Conservation (phyloP, 305 asterid genomes). For the Solanum chacoense region DNA sequence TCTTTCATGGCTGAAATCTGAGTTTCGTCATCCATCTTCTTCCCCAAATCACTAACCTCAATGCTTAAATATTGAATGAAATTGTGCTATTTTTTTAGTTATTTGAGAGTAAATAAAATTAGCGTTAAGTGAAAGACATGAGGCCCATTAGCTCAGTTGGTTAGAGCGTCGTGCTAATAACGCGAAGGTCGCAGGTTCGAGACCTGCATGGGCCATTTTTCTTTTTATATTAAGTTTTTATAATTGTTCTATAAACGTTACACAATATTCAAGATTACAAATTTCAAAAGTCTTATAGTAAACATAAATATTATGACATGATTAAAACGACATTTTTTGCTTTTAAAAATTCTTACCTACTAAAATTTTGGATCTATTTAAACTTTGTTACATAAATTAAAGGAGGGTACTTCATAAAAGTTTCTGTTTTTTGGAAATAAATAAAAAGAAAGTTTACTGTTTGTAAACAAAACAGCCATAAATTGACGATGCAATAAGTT, state of each 20-base stretch:
- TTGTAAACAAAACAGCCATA: background rate
- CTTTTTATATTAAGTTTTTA: background rate
- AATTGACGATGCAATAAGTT: background rate
- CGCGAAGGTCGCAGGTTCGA: constrained; percentile 78
- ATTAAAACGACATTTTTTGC: too few species aligned
- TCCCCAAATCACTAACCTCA: background rate
- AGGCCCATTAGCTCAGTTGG: constrained; percentile 64
- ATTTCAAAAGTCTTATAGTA: too few species aligned
- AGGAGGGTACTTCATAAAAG: background rate
- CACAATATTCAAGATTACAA: background rate
- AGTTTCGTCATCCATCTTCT: background rate
- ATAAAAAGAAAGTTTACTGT: background rate
- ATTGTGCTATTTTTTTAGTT: background rate
- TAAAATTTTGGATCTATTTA: background rate
- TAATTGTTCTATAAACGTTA: too few species aligned
- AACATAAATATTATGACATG: background rate
- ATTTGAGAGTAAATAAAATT: fast-evolving
- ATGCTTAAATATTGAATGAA: too few species aligned
- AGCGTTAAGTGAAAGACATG: background rate
- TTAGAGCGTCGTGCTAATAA: constrained; percentile 81
- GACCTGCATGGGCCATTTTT: constrained; percentile 41
- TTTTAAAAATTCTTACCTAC: background rate
- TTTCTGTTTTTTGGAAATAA: too few species aligned
- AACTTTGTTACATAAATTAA: background rate
- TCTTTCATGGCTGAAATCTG: constrained; percentile 16